These are phyloP conservation scores for Ascochyta rabiei DNA, from an alignment of 2,329 filamentous ascomycete genomes.

Conservation along the genomic window DNA sequence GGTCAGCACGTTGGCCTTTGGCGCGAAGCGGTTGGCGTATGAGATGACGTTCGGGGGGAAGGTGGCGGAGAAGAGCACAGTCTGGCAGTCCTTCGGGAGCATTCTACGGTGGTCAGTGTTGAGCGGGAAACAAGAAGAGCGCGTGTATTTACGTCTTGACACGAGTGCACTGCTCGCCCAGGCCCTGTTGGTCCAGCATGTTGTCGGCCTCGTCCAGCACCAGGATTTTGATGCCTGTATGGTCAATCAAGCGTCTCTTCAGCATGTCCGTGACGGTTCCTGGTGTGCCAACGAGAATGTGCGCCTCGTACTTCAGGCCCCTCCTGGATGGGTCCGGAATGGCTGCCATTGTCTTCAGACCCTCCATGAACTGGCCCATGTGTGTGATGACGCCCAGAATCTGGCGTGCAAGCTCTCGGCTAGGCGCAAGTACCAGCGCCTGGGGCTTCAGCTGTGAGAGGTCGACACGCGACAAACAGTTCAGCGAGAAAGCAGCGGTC, in stretches of 20 bases:
- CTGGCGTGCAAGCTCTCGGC: slow-evolving; percentile 91
- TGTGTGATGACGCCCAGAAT: slow-evolving; percentile 83
- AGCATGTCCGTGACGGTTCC: slow-evolving; percentile 91
- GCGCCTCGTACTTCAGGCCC: slow-evolving; percentile 71
- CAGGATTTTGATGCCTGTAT: slow-evolving; percentile 75
- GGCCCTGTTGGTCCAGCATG: slow-evolving; percentile 94
- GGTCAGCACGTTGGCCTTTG: slow-evolving; percentile 83
- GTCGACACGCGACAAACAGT: slow-evolving; percentile 86
- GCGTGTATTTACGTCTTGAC: slow-evolving; percentile 74
- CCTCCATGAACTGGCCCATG: slow-evolving; percentile 83
- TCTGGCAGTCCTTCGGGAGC: slow-evolving; percentile 77
- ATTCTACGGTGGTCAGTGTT: slow-evolving; percentile 60
- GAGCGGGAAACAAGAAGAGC: not conserved
- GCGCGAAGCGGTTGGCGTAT: slow-evolving; percentile 85
- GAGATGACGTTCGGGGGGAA: slow-evolving; percentile 84
- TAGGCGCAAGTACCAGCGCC: slow-evolving; percentile 87
- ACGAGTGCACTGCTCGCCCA: slow-evolving; percentile 92
- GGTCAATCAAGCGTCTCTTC: slow-evolving; percentile 74
- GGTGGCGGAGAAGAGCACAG: slow-evolving; percentile 94
- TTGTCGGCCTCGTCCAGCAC: slow-evolving; percentile 98
- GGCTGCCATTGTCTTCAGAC: slow-evolving; percentile 77
- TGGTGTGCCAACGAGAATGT: slow-evolving; percentile 90
- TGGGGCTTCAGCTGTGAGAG: slow-evolving; percentile 74
- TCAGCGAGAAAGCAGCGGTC: slow-evolving; percentile 94
- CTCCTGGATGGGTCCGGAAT: slow-evolving; percentile 78